Conservation (phyloP, 768 basidiomycete species). For the Boletus vermiculosoides region DNA sequence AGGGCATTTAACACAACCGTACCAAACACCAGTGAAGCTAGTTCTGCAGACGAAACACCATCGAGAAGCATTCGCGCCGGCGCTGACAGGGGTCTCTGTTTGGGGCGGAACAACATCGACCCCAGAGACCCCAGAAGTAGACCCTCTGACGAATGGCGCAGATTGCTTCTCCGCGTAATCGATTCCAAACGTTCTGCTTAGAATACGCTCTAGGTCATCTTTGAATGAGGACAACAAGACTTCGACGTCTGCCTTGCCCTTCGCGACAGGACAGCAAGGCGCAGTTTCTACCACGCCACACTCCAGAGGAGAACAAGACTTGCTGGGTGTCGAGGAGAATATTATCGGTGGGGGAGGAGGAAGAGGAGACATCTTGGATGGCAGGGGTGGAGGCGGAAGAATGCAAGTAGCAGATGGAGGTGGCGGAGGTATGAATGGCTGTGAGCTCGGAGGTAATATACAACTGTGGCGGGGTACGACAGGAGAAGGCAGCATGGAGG, state of each 20-base stretch:
- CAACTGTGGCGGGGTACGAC: not conserved
- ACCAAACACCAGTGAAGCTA: conserved; percentile 26
- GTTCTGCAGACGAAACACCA: conserved; percentile 35
- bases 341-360: not conserved
- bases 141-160: not conserved
- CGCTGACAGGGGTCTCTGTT: not conserved
- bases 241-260: conserved; percentile 50
- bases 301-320: not conserved
- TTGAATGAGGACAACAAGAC: conserved; percentile 51
- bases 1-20: conserved; percentile 32
- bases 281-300: not conserved
- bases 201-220: conserved; percentile 47
- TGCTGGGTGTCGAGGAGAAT: not conserved
- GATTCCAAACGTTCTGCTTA: conserved; percentile 38
- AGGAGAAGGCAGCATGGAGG: not conserved
- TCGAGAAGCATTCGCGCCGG: not conserved
- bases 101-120: not conserved
- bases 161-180: conserved; percentile 1
- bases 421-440: not conserved
- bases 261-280: conserved; percentile 44
- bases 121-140: not conserved
- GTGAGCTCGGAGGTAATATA: not conserved
- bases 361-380: conserved; percentile 1
- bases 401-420: conserved; percentile 13
- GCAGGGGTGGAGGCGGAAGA: conserved; percentile 16